Base-by-base conservation (phyloP, 73 alveolate genomes). In the Paramecium sexaurelia region DNA sequence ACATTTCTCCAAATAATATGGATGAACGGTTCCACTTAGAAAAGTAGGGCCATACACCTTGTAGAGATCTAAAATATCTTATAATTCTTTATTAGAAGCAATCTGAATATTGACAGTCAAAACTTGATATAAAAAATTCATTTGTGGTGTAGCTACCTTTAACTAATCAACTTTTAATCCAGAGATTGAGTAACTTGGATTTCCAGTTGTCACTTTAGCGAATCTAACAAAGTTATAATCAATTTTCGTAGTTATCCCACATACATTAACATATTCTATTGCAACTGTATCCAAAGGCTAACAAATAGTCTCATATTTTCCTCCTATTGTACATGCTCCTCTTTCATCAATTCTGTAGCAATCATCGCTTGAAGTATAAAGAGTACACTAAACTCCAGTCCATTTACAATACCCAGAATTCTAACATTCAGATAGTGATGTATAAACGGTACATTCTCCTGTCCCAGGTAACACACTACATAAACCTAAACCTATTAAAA, bases 1-100 rank as follows among this genome's bases (percentile, higher is more conserved):
- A 15, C 73, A 56, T 24, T 45, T 78, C 20, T 78, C 90, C 45
- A 78, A 29, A 24, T 78, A 78, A 78, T 9, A 78, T 17, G 90
- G 90, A 43, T 78, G 90, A 3, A 40, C 56, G 20, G 83, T 61
- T 11, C 2, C 33, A 7, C 17, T 71, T 0, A 32, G 37, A 19
- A 71, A 71, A 6, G 37, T 15, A 15, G 37, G 1, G 15, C 11
- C 33, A 7, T 29, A 41, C 10, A 8, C 73, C 9, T 35, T 35
- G 17, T 71, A 71, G 9, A 71, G 11, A 33, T 71, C 86, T n/a
- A 71, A 36, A 13, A 71, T 71, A 15, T 33, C 51, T 71, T 35
- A 37, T 37, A 71, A 71, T 71, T 71, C 86, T 15, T 7, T 7
- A 71, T 71, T 71, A 11, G 27, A 17, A 20, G 86, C 86, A 11